Evolutionary conservation across 2,329 filamentous ascomycete genomes (phyloP).

Genomic region (Xylaria sp.): DNA sequence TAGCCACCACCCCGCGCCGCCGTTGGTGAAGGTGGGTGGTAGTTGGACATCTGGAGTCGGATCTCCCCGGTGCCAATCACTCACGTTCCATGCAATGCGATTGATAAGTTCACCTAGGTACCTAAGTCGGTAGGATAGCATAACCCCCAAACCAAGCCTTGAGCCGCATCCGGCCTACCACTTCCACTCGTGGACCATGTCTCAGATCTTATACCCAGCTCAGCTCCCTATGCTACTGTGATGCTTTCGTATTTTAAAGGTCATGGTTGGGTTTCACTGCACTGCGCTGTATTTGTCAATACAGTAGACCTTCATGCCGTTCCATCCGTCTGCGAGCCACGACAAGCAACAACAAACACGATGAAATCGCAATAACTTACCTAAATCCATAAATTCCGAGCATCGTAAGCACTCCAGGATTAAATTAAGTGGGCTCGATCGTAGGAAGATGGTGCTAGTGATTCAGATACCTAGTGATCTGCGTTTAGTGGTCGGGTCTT

Average conservation of each 20-base stretch:
- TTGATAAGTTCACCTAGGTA: background rate
- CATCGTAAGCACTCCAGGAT: background rate
- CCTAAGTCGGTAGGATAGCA: background rate
- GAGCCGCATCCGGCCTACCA: background rate
- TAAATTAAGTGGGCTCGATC: too few relatives aligned
- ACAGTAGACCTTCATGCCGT: background rate
- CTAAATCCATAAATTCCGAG: background rate
- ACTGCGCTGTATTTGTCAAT: background rate
- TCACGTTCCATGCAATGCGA: background rate
- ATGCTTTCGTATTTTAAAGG: background rate
- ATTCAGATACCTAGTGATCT: background rate
- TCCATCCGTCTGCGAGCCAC: background rate
- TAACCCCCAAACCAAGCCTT: background rate
- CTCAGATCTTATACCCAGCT: background rate
- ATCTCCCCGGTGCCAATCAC: constrained; percentile 9
- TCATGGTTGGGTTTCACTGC: background rate
- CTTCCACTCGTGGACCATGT: background rate
- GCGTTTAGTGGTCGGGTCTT: background rate
- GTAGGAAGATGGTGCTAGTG: background rate
- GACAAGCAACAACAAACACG: background rate
- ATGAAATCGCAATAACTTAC: background rate
- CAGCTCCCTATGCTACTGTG: background rate
- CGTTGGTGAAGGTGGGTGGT: constrained; percentile 6
- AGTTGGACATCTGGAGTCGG: background rate
- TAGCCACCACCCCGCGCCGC: constrained; percentile 11